A percentile compares a stretch with the other conserved stretches of the same genome.
Conservation (phyloP, 108 stramenopile genomes). For the Schizochytrium sp. region DNA sequence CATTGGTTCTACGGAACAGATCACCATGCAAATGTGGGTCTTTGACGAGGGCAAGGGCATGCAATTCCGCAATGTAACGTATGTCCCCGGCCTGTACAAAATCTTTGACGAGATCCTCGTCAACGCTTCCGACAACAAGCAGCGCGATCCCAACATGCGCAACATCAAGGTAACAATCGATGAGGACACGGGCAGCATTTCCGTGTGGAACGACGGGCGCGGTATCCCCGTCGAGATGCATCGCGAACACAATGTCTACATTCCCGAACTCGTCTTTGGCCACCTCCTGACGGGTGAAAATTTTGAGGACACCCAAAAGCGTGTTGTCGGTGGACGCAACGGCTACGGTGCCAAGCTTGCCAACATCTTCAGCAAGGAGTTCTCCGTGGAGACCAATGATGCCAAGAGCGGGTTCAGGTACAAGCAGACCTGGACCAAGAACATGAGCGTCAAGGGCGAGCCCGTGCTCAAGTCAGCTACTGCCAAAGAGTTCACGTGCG, state of each 20-base stretch:
- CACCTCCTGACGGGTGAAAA: constrained; percentile 93
- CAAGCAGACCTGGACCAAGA: constrained; percentile 72
- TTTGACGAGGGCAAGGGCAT: constrained; percentile 59
- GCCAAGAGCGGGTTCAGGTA: constrained; percentile 60
- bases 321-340: constrained; percentile 93
- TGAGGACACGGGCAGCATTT: constrained; percentile 59
- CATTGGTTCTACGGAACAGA: constrained; percentile 75
- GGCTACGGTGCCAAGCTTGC: constrained; percentile 99
- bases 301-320: constrained; percentile 90
- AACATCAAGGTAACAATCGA: constrained; percentile 77
- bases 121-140: constrained; percentile 99
- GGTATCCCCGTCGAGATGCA: constrained; percentile 57
- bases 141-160: constrained; percentile 90
- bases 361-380: constrained; percentile 86
- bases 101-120: constrained; percentile 99
- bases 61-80: constrained; percentile 66
- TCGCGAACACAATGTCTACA: constrained; percentile 51
- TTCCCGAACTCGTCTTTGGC: constrained; percentile 94
- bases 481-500: constrained; percentile 80
- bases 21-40: constrained; percentile 82
- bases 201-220: constrained; percentile 85
- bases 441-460: constrained; percentile 69
- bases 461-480: constrained; percentile 56
- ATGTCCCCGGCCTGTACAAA: constrained; percentile 91
- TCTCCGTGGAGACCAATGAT: constrained; percentile 84